Evolutionary conservation across 2,329 filamentous ascomycete species (phyloP), one percentile per base, ranked within the genome.

Genomic region (Venturia pyrina): DNA sequence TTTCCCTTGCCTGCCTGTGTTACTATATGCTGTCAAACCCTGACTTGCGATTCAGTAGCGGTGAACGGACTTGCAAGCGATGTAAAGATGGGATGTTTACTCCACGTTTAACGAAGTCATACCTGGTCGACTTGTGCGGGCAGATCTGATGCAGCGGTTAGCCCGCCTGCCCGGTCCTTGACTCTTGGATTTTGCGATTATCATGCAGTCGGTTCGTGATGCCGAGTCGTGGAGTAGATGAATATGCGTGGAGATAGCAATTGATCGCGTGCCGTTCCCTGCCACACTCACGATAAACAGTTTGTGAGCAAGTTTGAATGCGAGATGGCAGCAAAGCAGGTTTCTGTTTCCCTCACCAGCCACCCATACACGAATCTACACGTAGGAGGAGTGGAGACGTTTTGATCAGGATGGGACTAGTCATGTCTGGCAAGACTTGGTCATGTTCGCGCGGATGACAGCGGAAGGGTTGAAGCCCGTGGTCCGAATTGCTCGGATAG

Each of bases 321-420:
- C 21, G 48, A 50, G 3, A 28, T 21, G 7, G 48, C 21, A 50
- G 21, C 6, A 48, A 24, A n/a, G 7, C 46, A 48, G 48, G 21
- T 10, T 50, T 50, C 2, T 5, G 48, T 11, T 50, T 28, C 1
- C 15, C 19, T 37, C 37, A 53, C 40, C 63, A 43, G 62, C 48
- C 24, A n/a, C 44, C 62, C 46, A 21, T 48, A 32, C 17, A 63
- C 60, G 65, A 57, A 24, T 32, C 37, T 65, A 43, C 24, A 61
- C 56, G 56, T 66, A 62, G 48, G 59, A 37, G 41, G 32, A 15
- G 59, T 41, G 32, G 59, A 41, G 40, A 34, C 21, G n/a, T n/a
- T n/a, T 53, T n/a, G 50, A 32, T 56, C 50, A 17, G 28, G 24
- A 34, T 28, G 50, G 11, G 50, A 24, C 50, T 56, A 56, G 24